Conservation (phyloP, 192 early-diverging fungal species). For the Obelidium mucronatum region DNA sequence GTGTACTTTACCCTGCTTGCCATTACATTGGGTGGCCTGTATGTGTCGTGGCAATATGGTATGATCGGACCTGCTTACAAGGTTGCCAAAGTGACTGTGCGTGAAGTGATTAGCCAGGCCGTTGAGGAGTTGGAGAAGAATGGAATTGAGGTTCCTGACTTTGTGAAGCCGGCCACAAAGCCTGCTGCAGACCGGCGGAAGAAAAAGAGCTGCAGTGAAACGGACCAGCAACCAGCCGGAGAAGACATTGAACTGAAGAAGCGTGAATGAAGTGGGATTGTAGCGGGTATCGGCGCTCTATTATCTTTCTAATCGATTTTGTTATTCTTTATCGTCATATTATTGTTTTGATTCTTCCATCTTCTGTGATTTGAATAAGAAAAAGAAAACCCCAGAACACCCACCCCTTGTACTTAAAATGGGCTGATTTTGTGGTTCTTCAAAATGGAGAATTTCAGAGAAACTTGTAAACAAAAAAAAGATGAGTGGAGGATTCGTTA, state of each 20-base stretch:
- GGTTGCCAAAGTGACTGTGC: conserved; percentile 42
- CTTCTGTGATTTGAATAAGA: too few species aligned
- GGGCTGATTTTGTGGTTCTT: too few species aligned
- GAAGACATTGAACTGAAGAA: conserved; percentile 22
- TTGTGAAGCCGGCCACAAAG: conserved; percentile 1
- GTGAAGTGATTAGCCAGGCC: conserved; percentile 44
- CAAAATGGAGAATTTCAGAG: too few species aligned
- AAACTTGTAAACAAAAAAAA: too few species aligned
- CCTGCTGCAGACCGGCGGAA: background rate
- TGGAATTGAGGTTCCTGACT: conserved; percentile 41
- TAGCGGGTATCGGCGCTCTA: too few species aligned
- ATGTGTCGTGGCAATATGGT: conserved; percentile 50
- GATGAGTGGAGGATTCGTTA: conserved; percentile 47
- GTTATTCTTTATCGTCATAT: conserved; percentile 9
- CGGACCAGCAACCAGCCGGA: background rate
- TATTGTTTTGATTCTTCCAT: background rate
- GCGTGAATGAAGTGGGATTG: background rate
- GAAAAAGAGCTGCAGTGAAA: background rate
- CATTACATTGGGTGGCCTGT: conserved; percentile 36
- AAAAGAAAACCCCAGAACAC: too few species aligned
- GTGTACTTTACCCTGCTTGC: conserved; percentile 66
- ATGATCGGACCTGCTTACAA: conserved; percentile 50
- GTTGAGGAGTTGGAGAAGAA: conserved; percentile 34
- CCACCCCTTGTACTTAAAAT: too few species aligned
- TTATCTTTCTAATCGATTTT: too few species aligned